phyloP scores from a whole-genome alignment of 345 rosid genomes.

The Lepidium aucheri region DNA sequence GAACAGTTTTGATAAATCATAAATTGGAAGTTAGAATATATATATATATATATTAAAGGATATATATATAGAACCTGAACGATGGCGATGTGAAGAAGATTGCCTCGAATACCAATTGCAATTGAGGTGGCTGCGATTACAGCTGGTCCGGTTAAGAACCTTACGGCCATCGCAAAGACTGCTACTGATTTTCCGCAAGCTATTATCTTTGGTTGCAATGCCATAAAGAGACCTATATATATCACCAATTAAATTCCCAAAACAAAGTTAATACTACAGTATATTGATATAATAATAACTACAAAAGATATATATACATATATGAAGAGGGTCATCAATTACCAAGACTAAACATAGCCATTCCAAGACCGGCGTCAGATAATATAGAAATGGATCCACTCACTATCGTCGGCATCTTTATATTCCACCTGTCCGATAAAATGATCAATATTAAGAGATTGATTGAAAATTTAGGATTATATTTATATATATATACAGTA shows the following conservation, averaged over 20 bases:
- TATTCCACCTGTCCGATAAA: constrained; percentile 45
- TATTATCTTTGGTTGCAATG: constrained; percentile 69
- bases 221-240: constrained; percentile 66
- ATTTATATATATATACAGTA: no score
- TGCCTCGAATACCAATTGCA: constrained; percentile 68
- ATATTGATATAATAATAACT: not conserved
- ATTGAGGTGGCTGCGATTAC: constrained; percentile 83
- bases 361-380: constrained; percentile 76
- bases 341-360: constrained; percentile 93
- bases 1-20: not conserved
- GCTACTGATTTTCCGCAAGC: constrained; percentile 84
- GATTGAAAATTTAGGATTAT: no score
- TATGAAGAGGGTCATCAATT: not conserved
- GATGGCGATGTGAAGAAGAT: constrained; percentile 63
- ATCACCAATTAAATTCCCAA: not conserved
- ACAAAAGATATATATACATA: not conserved
- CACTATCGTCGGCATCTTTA: constrained; percentile 63
- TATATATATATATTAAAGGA: not conserved
- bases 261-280: no score
- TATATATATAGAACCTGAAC: constrained; percentile 42
- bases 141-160: constrained; percentile 79
- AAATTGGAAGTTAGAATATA: not conserved
- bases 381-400: constrained; percentile 63
- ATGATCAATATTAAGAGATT: no score
- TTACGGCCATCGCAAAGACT: constrained; percentile 68